phyloP scores from a whole-genome alignment of 805 yeast genomes.

The Sugiyamaella valdiviana region DNA sequence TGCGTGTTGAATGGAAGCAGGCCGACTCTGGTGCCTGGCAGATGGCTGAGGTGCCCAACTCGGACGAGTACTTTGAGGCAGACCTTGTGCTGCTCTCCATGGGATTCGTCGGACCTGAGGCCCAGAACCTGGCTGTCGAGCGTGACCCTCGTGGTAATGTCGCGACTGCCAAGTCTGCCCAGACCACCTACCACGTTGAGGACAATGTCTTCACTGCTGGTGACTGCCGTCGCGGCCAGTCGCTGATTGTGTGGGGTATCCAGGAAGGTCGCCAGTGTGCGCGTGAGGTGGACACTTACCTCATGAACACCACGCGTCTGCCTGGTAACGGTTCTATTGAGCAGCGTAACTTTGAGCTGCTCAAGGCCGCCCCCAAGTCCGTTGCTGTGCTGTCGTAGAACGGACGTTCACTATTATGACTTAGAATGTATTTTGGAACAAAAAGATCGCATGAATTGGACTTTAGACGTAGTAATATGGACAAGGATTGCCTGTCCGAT shows the following conservation, averaged over 20 bases:
- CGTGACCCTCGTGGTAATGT: slow-evolving; percentile 85
- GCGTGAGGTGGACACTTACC: slow-evolving; percentile 74
- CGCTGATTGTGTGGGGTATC: slow-evolving; percentile 97
- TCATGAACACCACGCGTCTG: slow-evolving; percentile 72
- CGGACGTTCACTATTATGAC: neutral
- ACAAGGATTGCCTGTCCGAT: no score
- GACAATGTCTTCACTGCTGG: slow-evolving; percentile 90
- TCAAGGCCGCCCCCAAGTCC: neutral
- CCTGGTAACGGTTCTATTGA: slow-evolving; percentile 94
- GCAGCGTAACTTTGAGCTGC: slow-evolving; percentile 53
- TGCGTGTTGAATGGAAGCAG: slow-evolving; percentile 96
- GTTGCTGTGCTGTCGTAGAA: neutral
- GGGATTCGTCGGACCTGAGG: slow-evolving; percentile 97
- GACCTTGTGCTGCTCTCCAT: slow-evolving; percentile 88
- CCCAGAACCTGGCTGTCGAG: slow-evolving; percentile 57
- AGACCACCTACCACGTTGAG: slow-evolving; percentile 60
- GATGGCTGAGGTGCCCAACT: slow-evolving; percentile 94
- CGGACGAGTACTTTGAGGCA: slow-evolving; percentile 91
- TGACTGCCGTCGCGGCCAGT: slow-evolving; percentile 98
- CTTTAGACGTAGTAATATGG: neutral
- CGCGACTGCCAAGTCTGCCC: slow-evolving; percentile 34
- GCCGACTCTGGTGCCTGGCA: slow-evolving; percentile 97
- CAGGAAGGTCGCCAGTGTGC: slow-evolving; percentile 99
- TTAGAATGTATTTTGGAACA: slow-evolving; percentile 1
- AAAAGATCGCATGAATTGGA: neutral